These are phyloP conservation scores for Ophiobolus disseminans DNA, from an alignment of 2,329 filamentous ascomycete genomes.

Conservation along the genomic window DNA sequence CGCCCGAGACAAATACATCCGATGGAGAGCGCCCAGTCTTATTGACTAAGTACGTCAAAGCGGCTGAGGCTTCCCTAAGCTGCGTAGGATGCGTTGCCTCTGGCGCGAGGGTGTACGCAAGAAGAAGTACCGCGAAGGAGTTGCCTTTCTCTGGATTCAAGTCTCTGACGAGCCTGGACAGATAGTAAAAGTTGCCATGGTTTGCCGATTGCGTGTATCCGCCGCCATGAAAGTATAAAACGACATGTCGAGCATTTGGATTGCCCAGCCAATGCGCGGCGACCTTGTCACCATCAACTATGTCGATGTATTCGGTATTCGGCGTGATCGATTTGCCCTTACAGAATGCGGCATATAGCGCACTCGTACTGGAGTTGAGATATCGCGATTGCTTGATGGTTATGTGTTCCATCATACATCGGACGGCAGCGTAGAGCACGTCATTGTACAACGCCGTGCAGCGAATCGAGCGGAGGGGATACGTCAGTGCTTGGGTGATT, in stretches of 20 bases:
- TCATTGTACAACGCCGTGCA: slow-evolving; percentile 21
- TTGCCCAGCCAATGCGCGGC: slow-evolving; percentile 33
- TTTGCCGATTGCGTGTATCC: slow-evolving; percentile 27
- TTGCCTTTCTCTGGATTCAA: slow-evolving; percentile 7
- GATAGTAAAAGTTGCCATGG: slow-evolving; percentile 16
- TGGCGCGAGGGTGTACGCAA: slow-evolving; percentile 30
- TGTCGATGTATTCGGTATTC: slow-evolving; percentile 12
- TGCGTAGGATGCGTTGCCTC: slow-evolving; percentile 30
- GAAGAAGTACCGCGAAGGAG: slow-evolving; percentile 24
- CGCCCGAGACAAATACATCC: slow-evolving; percentile 18
- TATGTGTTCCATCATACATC: slow-evolving; percentile 18
- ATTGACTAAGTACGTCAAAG: slow-evolving; percentile 25
- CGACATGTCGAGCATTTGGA: slow-evolving; percentile 23
- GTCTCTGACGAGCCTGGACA: slow-evolving; percentile 15
- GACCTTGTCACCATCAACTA: slow-evolving; percentile 7
- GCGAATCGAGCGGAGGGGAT: slow-evolving; percentile 21
- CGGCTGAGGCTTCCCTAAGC: slow-evolving; percentile 23
- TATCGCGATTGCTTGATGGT: slow-evolving; percentile 31
- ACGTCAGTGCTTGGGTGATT: slow-evolving; percentile 19
- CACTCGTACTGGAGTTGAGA: slow-evolving; percentile 20
- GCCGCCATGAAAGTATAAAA: slow-evolving; percentile 34
- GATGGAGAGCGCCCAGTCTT: slow-evolving; percentile 14
- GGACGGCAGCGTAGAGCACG: slow-evolving; percentile 23
- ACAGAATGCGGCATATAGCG: slow-evolving; percentile 23
- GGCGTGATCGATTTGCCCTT: slow-evolving; percentile 14